phyloP scores from a whole-genome alignment of 1,284 basidiomycete genomes.

The Athelia psychrophila region DNA sequence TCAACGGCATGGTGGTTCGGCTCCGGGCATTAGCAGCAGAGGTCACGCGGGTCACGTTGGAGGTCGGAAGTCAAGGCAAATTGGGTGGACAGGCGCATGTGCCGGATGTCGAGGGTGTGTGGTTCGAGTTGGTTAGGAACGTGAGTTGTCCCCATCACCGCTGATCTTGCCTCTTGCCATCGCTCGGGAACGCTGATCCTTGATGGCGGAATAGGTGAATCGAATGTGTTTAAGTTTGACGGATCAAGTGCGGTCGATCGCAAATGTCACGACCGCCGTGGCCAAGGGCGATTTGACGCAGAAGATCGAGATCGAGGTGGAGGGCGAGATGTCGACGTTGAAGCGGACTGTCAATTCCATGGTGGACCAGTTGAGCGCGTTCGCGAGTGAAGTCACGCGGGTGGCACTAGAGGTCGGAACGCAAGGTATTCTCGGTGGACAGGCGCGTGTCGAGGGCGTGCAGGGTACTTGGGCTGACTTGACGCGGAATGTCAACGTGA shows the following conservation, averaged over 20 bases:
- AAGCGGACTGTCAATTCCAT: slow-evolving; percentile 87
- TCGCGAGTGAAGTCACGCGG: slow-evolving; percentile 93
- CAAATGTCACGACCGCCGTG: slow-evolving; percentile 90
- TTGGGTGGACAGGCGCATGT: slow-evolving; percentile 91
- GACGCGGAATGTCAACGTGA: slow-evolving; percentile 84
- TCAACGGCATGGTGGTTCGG: slow-evolving; percentile 96
- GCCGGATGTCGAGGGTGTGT: slow-evolving; percentile 93
- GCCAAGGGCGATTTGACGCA: slow-evolving; percentile 87
- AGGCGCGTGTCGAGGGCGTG: slow-evolving; percentile 89
- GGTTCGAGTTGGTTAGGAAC: slow-evolving; percentile 89
- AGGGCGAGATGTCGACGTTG: slow-evolving; percentile 88
- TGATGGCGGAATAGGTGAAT: slow-evolving; percentile 60
- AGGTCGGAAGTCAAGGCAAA: slow-evolving; percentile 91
- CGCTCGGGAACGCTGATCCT: no score
- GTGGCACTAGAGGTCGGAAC: slow-evolving; percentile 93
- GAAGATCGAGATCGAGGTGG: slow-evolving; percentile 88
- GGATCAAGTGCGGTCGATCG: slow-evolving; percentile 92
- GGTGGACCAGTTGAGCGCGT: slow-evolving; percentile 88
- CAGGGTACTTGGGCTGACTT: slow-evolving; percentile 95
- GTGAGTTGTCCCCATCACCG: slow-evolving; percentile 51
- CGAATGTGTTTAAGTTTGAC: slow-evolving; percentile 93
- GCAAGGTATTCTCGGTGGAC: slow-evolving; percentile 90
- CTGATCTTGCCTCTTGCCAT: no score
- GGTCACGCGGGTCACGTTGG: slow-evolving; percentile 93
- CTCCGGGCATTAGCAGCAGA: slow-evolving; percentile 91